Base-by-base conservation (phyloP, 2,329 filamentous ascomycete species). In the Botrytis deweyae region DNA sequence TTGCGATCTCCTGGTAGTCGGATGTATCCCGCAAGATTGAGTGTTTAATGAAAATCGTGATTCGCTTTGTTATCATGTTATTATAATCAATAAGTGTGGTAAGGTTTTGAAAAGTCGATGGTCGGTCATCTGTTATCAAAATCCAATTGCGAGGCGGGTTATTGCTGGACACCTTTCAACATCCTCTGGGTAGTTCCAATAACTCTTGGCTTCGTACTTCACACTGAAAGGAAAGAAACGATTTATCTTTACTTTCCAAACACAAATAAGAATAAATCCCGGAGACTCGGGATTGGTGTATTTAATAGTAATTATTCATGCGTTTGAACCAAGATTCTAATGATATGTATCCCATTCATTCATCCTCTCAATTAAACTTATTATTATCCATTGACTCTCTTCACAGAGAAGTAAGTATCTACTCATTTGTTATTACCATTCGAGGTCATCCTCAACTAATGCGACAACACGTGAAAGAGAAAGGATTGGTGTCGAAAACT, bases 221-320 rank as follows among this genome's bases (percentile, higher is more conserved):
- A 52, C 25, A 29, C 49, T 6, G 3, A 12, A 8, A n/a, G 3
- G 55, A 12, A n/a, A 7, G 2, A 59, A 3, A n/a, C 10, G 12
- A n/a, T 14, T 16, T n/a, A 7, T n/a, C 2, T 14, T 16, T 0
- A 52, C 1, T n/a, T 25, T 10, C 4, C 25, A 25, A 6, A 1
- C 16, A 14, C 49, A 52, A 3, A 55, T 1, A 55, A 2, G 1
- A 8, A n/a, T 14, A 16, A 0, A 0, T 16, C 0, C 25, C 5
- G 0, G n/a, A 55, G 49, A 29, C 12, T 29, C 2, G 49, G 16
- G 6, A 9, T 20, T n/a, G 3, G 3, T 46, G 14, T 55, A 1
- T 55, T n/a, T n/a, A 25, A 14, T 1, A 55, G 49, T 8, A 7
- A 8, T 16, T 16, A 2, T 29, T 55, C 22, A 12, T 49, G 9